phyloP scores from a whole-genome alignment of 495 filamentous ascomycete genomes.

The Aspergillus saccharolyticus region DNA sequence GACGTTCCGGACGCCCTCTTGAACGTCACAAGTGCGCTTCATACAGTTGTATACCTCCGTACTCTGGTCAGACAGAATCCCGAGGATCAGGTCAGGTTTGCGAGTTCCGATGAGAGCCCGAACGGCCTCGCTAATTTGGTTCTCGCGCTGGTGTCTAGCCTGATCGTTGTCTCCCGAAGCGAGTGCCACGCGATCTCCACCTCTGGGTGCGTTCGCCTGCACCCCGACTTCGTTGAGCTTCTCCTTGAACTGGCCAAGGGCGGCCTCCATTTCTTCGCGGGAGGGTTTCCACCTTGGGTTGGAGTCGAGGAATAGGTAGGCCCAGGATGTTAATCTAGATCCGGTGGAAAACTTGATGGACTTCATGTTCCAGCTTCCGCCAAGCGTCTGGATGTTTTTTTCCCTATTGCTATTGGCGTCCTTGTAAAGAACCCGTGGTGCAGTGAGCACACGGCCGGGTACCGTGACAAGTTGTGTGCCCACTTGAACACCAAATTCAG shows the following conservation, averaged over 20 bases:
- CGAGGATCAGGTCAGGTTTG: slow-evolving; percentile 52
- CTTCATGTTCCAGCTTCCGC: slow-evolving; percentile 55
- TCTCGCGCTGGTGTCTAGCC: not conserved
- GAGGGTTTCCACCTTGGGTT: not conserved
- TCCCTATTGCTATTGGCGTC: slow-evolving; percentile 18
- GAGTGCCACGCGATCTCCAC: slow-evolving; percentile 16
- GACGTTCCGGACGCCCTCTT: slow-evolving; percentile 13
- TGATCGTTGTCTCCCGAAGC: slow-evolving; percentile 13
- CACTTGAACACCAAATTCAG: slow-evolving; percentile 52
- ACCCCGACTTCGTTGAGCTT: slow-evolving; percentile 32
- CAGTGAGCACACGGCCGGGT: slow-evolving; percentile 52
- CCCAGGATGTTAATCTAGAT: slow-evolving; percentile 35
- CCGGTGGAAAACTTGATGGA: slow-evolving; percentile 38
- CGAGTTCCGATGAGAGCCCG: slow-evolving; percentile 25
- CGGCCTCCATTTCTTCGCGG: slow-evolving; percentile 9
- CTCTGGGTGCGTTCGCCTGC: slow-evolving; percentile 6
- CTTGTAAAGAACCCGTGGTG: slow-evolving; percentile 52
- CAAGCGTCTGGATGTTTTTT: slow-evolving; percentile 21
- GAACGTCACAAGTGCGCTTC: slow-evolving; percentile 10
- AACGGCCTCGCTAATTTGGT: slow-evolving; percentile 22
- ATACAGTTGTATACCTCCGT: slow-evolving; percentile 57
- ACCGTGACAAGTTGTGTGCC: slow-evolving; percentile 57
- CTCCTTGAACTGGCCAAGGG: slow-evolving; percentile 15
- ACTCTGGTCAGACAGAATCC: slow-evolving; percentile 53
- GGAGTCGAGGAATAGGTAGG: slow-evolving; percentile 23